These are phyloP conservation scores for Leishmania major DNA, from an alignment of 208 protist species.

Conservation along the genomic window DNA sequence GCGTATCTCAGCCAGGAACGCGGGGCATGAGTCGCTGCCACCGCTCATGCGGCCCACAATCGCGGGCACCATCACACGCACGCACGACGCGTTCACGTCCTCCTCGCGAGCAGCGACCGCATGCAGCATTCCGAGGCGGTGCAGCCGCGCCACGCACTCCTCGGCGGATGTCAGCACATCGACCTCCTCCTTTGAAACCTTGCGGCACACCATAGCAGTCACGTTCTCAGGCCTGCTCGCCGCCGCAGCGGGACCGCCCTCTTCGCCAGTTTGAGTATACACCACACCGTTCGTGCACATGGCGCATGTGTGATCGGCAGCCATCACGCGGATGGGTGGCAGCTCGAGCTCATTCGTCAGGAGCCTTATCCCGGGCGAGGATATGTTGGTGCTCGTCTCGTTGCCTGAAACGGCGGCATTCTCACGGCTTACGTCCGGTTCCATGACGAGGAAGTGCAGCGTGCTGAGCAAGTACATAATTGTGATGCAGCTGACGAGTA, in stretches of 20 bases:
- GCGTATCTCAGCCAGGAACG: not conserved
- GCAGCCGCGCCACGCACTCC: conserved; percentile 4
- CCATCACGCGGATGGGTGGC: not conserved
- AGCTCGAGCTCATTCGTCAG: not conserved
- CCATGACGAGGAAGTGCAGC: too few species aligned
- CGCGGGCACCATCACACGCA: conserved; percentile 1
- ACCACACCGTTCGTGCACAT: not conserved
- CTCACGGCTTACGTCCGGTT: too few species aligned
- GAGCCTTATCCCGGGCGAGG: not conserved
- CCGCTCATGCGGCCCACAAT: not conserved
- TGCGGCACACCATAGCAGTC: not conserved
- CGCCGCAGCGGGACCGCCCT: not conserved
- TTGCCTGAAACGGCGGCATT: too few species aligned
- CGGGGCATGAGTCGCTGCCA: not conserved
- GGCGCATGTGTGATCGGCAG: not conserved
- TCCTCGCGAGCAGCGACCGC: not conserved
- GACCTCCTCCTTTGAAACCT: not conserved
- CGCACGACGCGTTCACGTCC: conserved; percentile 1
- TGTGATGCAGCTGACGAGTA: too few species aligned
- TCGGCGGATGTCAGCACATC: not conserved
- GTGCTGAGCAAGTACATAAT: too few species aligned
- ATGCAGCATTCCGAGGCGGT: not conserved
- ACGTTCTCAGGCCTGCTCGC: not conserved
- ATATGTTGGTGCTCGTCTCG: too few species aligned
- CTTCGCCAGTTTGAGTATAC: not conserved